These are phyloP conservation scores for Entomortierella lignicola DNA, from an alignment of 192 early-diverging fungal species.

Conservation along the genomic window DNA sequence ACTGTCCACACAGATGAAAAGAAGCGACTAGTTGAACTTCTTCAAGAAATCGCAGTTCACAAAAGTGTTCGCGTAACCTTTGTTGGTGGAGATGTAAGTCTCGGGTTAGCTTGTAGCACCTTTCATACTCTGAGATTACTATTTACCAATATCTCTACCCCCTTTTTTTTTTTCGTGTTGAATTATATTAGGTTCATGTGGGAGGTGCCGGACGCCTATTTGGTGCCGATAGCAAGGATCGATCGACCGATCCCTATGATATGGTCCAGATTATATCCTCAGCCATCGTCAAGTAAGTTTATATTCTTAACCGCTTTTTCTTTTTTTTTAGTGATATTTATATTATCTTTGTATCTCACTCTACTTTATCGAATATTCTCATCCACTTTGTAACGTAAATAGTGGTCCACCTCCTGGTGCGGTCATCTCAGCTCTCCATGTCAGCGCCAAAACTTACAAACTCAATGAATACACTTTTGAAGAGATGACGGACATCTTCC, in stretches of 20 bases:
- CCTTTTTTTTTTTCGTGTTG: not conserved
- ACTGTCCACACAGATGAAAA: slow-evolving; percentile 78
- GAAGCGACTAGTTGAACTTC: slow-evolving; percentile 66
- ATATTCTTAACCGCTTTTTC: too few species aligned
- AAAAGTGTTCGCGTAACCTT: slow-evolving; percentile 79
- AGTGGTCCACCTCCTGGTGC: slow-evolving; percentile 75
- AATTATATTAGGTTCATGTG: slow-evolving; percentile 65
- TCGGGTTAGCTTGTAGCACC: too few species aligned
- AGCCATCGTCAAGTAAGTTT: slow-evolving; percentile 80
- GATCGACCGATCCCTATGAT: slow-evolving; percentile 70
- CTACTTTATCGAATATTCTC: too few species aligned
- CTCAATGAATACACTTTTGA: slow-evolving; percentile 74
- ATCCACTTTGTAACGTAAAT: too few species aligned
- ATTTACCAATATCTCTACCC: too few species aligned
- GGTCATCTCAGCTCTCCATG: slow-evolving; percentile 75
- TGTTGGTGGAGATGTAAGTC: slow-evolving; percentile 82
- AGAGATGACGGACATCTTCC: slow-evolving; percentile 79
- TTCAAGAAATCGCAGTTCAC: slow-evolving; percentile 74
- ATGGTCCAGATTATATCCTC: slow-evolving; percentile 87
- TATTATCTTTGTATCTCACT: too few species aligned
- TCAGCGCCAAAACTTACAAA: slow-evolving; percentile 63
- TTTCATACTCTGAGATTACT: too few species aligned
- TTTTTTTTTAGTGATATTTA: not conserved
- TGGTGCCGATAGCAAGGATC: slow-evolving; percentile 63
- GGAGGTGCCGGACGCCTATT: slow-evolving; percentile 73